Percentiles rank a stretch among this genome's conserved stretches.
Evolutionary conservation across 108 stramenopile species (phyloP).

Genomic region (Nannochloropsis salina): DNA sequence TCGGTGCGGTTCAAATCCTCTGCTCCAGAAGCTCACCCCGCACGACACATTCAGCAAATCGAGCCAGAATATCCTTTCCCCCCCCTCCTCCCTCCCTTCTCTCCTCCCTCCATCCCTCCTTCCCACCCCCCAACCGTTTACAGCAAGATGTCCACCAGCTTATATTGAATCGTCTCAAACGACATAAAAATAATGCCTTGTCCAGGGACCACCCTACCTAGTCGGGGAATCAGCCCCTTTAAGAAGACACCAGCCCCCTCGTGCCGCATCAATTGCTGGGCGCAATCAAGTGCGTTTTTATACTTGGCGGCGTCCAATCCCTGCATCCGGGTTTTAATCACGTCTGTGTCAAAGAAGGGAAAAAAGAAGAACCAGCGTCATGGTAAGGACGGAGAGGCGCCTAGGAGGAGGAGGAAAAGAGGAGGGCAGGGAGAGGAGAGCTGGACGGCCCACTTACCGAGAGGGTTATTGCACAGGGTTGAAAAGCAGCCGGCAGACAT

Average conservation of each 20-base stretch:
- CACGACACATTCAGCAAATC: too few relatives aligned
- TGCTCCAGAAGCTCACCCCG: too few relatives aligned
- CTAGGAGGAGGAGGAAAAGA: slow-evolving; percentile 58
- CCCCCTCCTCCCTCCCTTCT: not conserved
- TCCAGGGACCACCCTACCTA: slow-evolving; percentile 82
- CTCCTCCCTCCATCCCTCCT: too few relatives aligned
- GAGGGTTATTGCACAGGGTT: slow-evolving; percentile 79
- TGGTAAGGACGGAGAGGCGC: not conserved
- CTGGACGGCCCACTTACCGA: not conserved
- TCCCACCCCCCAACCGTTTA: not conserved
- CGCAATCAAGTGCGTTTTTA: slow-evolving; percentile 78
- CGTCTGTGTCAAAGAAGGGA: slow-evolving; percentile 55
- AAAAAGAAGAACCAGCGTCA: not conserved
- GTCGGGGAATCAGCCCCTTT: slow-evolving; percentile 85
- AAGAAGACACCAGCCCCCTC: slow-evolving; percentile 88
- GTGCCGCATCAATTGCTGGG: slow-evolving; percentile 68
- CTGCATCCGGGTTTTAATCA: slow-evolving; percentile 97
- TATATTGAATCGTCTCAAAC: slow-evolving; percentile 78
- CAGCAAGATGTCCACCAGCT: slow-evolving; percentile 45
- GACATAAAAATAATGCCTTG: slow-evolving; percentile 98
- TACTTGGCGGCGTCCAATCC: slow-evolving; percentile 79
- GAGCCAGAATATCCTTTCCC: not conserved
- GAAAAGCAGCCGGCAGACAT: slow-evolving; percentile 94
- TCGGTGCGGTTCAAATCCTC: too few relatives aligned
- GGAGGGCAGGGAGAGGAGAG: not conserved